These are phyloP conservation scores for Fusarium sp. DNA, from an alignment of 2,329 filamentous ascomycete genomes.

Conservation along the genomic window DNA sequence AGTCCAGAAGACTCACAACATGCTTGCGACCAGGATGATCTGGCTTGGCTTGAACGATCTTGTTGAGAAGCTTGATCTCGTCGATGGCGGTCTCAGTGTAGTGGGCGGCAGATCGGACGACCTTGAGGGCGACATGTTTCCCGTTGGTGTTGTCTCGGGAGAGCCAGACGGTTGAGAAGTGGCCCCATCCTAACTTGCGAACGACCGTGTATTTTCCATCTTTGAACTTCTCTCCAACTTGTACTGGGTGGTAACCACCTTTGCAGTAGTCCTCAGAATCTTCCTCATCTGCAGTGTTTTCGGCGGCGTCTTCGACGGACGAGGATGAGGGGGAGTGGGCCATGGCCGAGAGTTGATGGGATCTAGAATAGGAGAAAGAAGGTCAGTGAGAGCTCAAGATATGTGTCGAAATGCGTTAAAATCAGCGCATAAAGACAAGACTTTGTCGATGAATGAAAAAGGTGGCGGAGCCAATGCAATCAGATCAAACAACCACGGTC, in stretches of 20 bases:
- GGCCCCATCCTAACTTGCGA: constrained; percentile 96
- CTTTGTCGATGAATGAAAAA: constrained; percentile 29
- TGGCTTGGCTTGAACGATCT: constrained; percentile 95
- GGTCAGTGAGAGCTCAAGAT: constrained; percentile 30
- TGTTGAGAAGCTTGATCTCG: constrained; percentile 98
- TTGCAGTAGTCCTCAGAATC: constrained; percentile 99
- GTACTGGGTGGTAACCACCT: constrained; percentile 96
- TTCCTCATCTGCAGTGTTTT: constrained; percentile 97
- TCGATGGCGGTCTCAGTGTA: constrained; percentile 99
- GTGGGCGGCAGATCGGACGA: constrained; percentile 96
- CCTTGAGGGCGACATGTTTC: constrained; percentile 97
- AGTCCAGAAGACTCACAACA: constrained; percentile 95
- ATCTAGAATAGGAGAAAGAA: constrained; percentile 53
- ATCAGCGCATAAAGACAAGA: constrained; percentile 24
- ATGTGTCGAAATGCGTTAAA: constrained; percentile 12
- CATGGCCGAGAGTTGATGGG: constrained; percentile 68
- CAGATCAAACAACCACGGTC: constrained; percentile 42
- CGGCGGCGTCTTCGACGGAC: constrained; percentile 83
- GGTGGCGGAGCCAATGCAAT: constrained; percentile 41
- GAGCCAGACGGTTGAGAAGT: constrained; percentile 97
- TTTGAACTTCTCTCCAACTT: constrained; percentile 96
- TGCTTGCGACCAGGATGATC: constrained; percentile 94
- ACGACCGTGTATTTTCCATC: constrained; percentile 96
- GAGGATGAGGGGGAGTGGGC: constrained; percentile 82
- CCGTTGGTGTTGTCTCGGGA: constrained; percentile 85